These are phyloP conservation scores for Dimocarpus longan DNA, from an alignment of 345 rosid genomes.

Conservation along the genomic window DNA sequence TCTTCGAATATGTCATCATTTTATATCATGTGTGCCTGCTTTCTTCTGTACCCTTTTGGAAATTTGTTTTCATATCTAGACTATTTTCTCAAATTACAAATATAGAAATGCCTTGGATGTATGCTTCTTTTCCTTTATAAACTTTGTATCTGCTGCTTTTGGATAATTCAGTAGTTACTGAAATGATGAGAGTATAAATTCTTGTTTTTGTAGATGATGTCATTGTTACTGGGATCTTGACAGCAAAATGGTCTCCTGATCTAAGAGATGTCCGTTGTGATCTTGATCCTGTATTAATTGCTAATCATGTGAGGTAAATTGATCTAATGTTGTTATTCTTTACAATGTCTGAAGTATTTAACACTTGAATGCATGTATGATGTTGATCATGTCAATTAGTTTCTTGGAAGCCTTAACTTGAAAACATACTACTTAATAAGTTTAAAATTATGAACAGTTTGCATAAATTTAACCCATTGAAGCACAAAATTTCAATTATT, in stretches of 20 bases:
- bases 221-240: conserved; percentile 80
- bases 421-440: neutral
- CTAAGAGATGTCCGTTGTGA: conserved; percentile 90
- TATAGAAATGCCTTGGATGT: neutral
- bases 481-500: neutral
- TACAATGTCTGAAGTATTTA: neutral
- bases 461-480: neutral
- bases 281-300: conserved; percentile 86
- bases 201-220: conserved; percentile 66
- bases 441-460: neutral
- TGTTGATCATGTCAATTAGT: neutral
- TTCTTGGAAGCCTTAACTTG: neutral
- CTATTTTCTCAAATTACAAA: neutral
- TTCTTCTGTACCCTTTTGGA: neutral
- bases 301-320: conserved; percentile 82
- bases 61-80: neutral
- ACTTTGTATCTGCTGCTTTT: conserved; percentile 13
- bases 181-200: neutral
- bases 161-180: conserved; percentile 3
- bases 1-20: neutral
- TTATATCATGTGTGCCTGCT: neutral
- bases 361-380: neutral
- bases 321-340: neutral
- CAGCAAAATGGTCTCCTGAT: conserved; percentile 96
- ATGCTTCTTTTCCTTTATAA: neutral